A percentile compares a stretch with the other conserved stretches of the same genome.
These are phyloP conservation scores for Curvularia spicifera DNA, from an alignment of 2,329 filamentous ascomycete genomes.

Conservation along the genomic window DNA sequence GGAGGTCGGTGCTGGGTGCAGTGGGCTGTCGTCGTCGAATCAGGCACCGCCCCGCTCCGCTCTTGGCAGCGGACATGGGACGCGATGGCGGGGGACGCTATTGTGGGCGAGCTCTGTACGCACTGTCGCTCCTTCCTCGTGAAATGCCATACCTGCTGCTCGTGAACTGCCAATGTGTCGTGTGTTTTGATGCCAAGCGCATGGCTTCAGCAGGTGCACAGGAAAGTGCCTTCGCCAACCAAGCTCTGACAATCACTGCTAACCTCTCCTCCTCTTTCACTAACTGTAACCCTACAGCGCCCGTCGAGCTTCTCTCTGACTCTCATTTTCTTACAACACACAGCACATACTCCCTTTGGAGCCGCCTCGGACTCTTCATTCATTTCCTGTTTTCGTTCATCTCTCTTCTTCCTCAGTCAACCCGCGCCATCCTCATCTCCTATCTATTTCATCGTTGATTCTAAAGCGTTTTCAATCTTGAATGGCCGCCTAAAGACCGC, in stretches of 20 bases:
- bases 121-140: conserved; percentile 20
- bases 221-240: conserved; percentile 37
- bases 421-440: conserved; percentile 9
- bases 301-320: conserved; percentile 25
- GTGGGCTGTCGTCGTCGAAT: conserved; percentile 36
- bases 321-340: conserved; percentile 30
- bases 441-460: conserved; percentile 15
- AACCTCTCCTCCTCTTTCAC: conserved; percentile 22
- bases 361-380: conserved; percentile 30
- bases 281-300: conserved; percentile 30
- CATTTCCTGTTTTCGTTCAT: conserved; percentile 23
- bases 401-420: conserved; percentile 15
- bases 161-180: not conserved
- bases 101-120: not conserved
- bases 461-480: conserved; percentile 9
- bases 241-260: conserved; percentile 26
- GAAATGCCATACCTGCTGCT: conserved; percentile 12
- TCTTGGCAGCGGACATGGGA: conserved; percentile 32
- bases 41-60: conserved; percentile 39
- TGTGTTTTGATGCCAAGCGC: conserved; percentile 10
- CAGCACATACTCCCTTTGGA: conserved; percentile 16
- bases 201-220: conserved; percentile 15
- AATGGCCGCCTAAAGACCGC: conserved; percentile 17
- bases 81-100: conserved; percentile 24
- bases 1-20: conserved; percentile 38